Percentiles rank a stretch among this genome's conserved stretches.
Conservation (phyloP, 2,329 filamentous ascomycete species). For the Aspergillus fumigatiaffinis region DNA sequence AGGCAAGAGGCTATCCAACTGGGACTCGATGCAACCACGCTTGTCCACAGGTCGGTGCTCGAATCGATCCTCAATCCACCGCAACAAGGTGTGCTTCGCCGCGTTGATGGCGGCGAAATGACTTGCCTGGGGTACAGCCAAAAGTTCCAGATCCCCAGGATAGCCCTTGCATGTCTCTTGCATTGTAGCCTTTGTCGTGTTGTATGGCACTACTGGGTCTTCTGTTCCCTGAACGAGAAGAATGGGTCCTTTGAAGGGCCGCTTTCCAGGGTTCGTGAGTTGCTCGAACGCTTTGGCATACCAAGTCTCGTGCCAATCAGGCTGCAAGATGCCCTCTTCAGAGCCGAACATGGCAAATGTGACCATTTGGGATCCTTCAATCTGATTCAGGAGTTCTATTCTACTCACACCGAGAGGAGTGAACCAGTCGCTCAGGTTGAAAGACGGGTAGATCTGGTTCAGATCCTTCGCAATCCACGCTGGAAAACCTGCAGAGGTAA, state of each 20-base stretch:
- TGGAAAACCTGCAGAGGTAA: conserved; percentile 3
- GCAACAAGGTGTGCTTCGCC: conserved; percentile 12
- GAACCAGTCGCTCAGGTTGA: conserved; percentile 15
- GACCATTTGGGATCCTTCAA: conserved; percentile 13
- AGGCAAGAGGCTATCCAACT: conserved; percentile 10
- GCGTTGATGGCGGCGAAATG: conserved; percentile 14
- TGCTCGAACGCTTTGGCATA: conserved; percentile 7
- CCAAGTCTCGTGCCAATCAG: conserved; percentile 10
- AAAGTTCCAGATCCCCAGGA: conserved; percentile 9
- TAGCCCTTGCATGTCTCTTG: conserved; percentile 7
- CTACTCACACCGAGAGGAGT: conserved; percentile 9
- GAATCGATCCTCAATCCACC: conserved; percentile 17
- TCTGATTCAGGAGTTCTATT: conserved; percentile 11
- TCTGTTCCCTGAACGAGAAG: conserved; percentile 13
- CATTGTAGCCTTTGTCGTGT: conserved; percentile 6
- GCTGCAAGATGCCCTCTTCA: conserved; percentile 4
- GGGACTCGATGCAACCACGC: conserved; percentile 8
- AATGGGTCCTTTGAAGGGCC: conserved; percentile 10
- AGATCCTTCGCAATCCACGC: conserved; percentile 16
- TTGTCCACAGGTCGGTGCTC: conserved; percentile 3
- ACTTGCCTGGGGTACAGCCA: conserved; percentile 4
- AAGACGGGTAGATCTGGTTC: conserved; percentile 8
- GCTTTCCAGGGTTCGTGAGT: conserved; percentile 12
- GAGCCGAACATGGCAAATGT: conserved; percentile 6
- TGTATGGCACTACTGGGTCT: conserved; percentile 6